Percentiles rank a stretch among this genome's conserved stretches.
Evolutionary conservation across 2,329 filamentous ascomycete species (phyloP).

Genomic region (Pseudopyrenochaeta lycopersici): DNA sequence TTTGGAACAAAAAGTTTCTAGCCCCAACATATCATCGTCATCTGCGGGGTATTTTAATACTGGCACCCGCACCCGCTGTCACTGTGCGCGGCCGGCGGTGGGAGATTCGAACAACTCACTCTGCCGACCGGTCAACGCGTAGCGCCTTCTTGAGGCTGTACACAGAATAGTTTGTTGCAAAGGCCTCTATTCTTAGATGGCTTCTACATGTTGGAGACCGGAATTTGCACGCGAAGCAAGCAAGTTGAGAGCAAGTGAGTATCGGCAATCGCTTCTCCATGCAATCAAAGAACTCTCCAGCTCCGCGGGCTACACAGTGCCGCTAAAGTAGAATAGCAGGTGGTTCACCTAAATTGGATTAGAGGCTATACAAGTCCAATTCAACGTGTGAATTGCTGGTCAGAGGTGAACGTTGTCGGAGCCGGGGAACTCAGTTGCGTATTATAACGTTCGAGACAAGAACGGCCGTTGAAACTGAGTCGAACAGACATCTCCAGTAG

Average conservation of each 20-base stretch:
- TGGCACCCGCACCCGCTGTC: constrained; percentile 21
- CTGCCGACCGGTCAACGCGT: constrained; percentile 22
- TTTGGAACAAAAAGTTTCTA: constrained; percentile 22
- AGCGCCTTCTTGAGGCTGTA: constrained; percentile 8
- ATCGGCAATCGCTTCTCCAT: constrained; percentile 5
- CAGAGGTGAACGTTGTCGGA: constrained; percentile 1
- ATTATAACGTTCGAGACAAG: constrained; percentile 5
- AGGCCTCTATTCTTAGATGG: constrained; percentile 17
- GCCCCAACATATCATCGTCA: constrained; percentile 11
- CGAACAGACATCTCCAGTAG: background rate
- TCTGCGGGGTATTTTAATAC: constrained; percentile 16
- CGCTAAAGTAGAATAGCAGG: constrained; percentile 23
- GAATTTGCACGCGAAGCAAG: constrained; percentile 22
- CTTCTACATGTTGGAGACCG: constrained; percentile 12
- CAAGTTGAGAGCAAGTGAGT: constrained; percentile 13
- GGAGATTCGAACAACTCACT: constrained; percentile 40
- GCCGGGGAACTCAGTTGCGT: background rate
- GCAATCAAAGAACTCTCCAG: constrained; percentile 15
- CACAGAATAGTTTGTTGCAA: constrained; percentile 1
- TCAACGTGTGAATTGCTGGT: background rate
- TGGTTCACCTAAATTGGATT: constrained; percentile 14
- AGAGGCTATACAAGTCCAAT: background rate
- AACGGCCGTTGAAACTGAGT: background rate
- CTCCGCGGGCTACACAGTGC: constrained; percentile 37
- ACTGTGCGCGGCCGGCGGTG: constrained; percentile 39